Evolutionary conservation across 345 rosid species (phyloP).

Genomic region (Eucalyptus paniculata): DNA sequence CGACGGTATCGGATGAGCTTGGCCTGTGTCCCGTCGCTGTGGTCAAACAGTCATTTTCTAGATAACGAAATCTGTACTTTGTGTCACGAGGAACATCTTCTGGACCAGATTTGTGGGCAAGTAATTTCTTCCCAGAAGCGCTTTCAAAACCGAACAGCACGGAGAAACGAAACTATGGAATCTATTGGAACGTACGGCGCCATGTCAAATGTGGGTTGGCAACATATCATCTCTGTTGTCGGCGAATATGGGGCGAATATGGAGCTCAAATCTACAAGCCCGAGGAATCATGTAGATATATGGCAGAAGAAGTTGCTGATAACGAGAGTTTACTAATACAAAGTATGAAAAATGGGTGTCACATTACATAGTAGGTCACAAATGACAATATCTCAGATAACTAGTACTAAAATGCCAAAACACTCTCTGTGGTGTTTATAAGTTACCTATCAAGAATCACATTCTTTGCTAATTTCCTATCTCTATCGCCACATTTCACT

Average conservation of each 20-base stretch:
- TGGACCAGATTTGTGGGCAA: neutral
- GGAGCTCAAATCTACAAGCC: neutral
- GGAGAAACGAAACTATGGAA: neutral
- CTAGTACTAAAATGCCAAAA: neutral
- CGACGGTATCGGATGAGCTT: neutral
- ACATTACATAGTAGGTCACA: neutral
- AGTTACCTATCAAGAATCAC: neutral
- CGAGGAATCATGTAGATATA: neutral
- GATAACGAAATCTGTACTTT: neutral
- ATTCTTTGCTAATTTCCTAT: neutral
- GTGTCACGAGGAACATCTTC: neutral
- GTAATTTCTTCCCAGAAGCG: neutral
- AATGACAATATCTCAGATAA: neutral
- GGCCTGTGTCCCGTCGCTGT: neutral
- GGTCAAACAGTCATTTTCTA: neutral
- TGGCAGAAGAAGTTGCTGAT: neutral
- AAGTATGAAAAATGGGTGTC: neutral
- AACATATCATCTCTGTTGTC: neutral
- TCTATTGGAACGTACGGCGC: neutral
- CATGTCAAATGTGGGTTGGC: neutral
- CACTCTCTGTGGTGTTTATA: neutral
- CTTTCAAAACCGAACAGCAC: rapidly evolving
- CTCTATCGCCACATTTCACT: neutral
- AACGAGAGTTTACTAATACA: neutral
- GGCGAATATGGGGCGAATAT: neutral